Base-by-base conservation (phyloP, 2,329 filamentous ascomycete species). In the Tolypocladium cylindrosporum region DNA sequence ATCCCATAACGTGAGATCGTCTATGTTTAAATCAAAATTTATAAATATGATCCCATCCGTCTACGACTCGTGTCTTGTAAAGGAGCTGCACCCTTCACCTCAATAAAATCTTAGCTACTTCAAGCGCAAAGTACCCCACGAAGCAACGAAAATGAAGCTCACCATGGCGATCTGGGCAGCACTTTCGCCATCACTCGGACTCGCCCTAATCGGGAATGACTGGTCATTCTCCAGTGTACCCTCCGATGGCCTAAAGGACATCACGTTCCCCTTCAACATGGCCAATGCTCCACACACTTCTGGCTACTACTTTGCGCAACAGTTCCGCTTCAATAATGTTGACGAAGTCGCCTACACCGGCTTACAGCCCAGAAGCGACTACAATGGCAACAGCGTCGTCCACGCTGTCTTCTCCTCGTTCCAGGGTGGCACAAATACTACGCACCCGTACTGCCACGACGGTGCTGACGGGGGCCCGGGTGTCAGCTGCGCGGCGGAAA, bases 401-500 rank as follows among this genome's bases (percentile, higher is more conserved):
- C 64, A 62, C 45, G 63, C 45, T 31, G 61, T 61, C 57, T 67
- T 65, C 58, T 66, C 65, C 9, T 60, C 61, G 3, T 67, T 65
- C 54, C 54, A 60, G 16, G 27, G 6, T 0, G 62, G 62, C 27
- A 59, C 64, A 5, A 66, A 56, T 0, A 60, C 61, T 1, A 24
- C 11, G 8, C 56, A 66, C 36, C 16, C 57, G 0, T 64, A 64
- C 40, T 67, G 68, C 63, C 2, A 64, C 51, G 1, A 62, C 54
- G 57, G 67, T 37, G 63, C 69, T 58, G 63, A 72, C 55, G 58
- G 65, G 58, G 53, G 66, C 50, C 61, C 67, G 56, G 58, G 64
- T 11, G 59, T 66, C 10, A 64, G 67, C 57, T 64, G 65, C 57
- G 42, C 61, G 21, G 10, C 65, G 5, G 60, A 62, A 2, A 53